These are phyloP conservation scores for Gracilaria gracilis DNA, from an alignment of 23 red algal species.

Conservation along the genomic window DNA sequence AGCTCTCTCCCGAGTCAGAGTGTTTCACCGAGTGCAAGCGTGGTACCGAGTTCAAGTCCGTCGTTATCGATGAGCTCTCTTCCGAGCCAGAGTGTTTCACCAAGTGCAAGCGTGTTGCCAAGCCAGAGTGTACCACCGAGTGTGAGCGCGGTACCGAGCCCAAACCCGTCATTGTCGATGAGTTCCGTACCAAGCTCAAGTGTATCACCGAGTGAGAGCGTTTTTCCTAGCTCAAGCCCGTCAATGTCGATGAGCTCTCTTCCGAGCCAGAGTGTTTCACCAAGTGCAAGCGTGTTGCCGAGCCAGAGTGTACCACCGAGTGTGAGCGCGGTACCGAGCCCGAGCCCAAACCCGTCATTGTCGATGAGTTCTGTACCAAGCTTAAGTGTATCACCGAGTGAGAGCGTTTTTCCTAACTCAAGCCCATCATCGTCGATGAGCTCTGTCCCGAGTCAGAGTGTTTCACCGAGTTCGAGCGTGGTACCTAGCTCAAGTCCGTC, in stretches of 20 bases:
- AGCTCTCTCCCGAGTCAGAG: not conserved
- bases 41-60: not conserved
- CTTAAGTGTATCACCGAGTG: no score
- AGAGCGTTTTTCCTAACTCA: no score
- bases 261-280: no score
- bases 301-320: not conserved
- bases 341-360: no score
- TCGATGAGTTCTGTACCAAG: no score
- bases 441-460: no score
- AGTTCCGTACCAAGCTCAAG: not conserved
- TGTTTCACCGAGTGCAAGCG: not conserved
- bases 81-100: not conserved
- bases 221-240: not conserved
- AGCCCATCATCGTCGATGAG: no score
- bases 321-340: no score
- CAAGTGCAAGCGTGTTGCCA: not conserved
- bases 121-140: not conserved
- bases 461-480: no score
- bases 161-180: no score
- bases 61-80: not conserved
- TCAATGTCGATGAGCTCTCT: no score
- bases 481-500: no score
- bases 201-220: not conserved
- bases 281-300: not conserved
- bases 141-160: not conserved